Evolutionary conservation across 257 asterid species (phyloP).

Genomic region (Solanum pennellii): DNA sequence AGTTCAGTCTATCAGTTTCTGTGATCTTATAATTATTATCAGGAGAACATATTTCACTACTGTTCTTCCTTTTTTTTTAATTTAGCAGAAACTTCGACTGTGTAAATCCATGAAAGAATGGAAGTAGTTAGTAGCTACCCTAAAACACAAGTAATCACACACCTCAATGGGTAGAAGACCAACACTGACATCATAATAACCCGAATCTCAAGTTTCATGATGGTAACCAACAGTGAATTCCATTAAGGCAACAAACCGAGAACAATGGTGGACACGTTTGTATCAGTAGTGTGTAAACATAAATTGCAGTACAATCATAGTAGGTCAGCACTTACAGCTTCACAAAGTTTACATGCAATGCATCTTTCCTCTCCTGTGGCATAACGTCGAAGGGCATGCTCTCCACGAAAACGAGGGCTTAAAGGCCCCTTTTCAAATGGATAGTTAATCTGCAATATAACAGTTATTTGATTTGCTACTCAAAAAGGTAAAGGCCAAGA

Average conservation of each 20-base stretch:
- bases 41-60: not conserved
- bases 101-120: not conserved
- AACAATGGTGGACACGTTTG: not conserved
- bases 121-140: not conserved
- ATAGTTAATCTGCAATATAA: conserved; percentile 62
- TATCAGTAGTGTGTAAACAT: not conserved
- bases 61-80: not conserved
- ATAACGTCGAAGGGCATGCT: conserved; percentile 88
- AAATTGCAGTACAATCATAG: not conserved
- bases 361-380: conserved; percentile 97
- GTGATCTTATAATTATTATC: not conserved
- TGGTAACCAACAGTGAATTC: not conserved
- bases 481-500: not conserved
- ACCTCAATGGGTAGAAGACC: not conserved
- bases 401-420: conserved; percentile 97
- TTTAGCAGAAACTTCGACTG: not conserved
- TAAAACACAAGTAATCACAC: not conserved
- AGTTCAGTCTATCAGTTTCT: not conserved
- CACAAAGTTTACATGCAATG: conserved; percentile 93
- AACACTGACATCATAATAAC: not conserved
- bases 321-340: conserved; percentile 55
- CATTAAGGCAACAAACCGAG: not conserved
- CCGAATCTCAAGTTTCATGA: not conserved
- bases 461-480: not conserved
- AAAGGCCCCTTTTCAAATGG: conserved; percentile 94